Evolutionary conservation across 202 grass and related monocot genomes (phyloP).

Genomic region (Setaria italica): DNA sequence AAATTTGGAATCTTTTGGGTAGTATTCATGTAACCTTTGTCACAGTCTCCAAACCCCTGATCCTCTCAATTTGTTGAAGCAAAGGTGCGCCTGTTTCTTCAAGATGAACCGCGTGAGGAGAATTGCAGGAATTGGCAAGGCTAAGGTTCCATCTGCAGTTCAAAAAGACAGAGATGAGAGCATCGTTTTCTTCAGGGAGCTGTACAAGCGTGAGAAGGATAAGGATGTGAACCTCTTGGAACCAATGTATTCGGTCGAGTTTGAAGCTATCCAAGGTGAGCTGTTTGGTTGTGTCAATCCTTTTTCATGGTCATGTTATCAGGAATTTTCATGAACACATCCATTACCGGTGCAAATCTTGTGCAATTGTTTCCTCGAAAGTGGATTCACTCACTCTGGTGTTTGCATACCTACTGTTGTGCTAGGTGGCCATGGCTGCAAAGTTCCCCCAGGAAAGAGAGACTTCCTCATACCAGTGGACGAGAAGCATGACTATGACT

Average conservation of each 20-base stretch:
- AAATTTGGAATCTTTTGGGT: conserved; percentile 40
- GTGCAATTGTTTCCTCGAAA: not conserved
- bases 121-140: conserved; percentile 39
- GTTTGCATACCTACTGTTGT: not conserved
- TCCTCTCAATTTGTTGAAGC: not conserved
- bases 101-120: conserved; percentile 55
- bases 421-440: conserved; percentile 41
- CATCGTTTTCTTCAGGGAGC: conserved; percentile 62
- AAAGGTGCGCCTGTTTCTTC: not conserved
- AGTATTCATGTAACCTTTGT: conserved; percentile 38
- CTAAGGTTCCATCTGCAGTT: conserved; percentile 9
- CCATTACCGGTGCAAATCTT: not conserved
- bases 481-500: conserved; percentile 68
- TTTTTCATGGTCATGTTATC: not conserved
- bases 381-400: not conserved
- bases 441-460: conserved; percentile 39
- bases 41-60: not conserved
- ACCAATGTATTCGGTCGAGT: conserved; percentile 51
- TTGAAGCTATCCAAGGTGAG: conserved; percentile 63
- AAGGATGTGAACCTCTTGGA: conserved; percentile 62
- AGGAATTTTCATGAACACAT: not conserved
- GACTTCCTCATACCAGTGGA: conserved; percentile 50
- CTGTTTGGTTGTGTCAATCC: not conserved
- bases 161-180: conserved; percentile 64
- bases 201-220: conserved; percentile 55